A percentile compares a stretch with the other conserved stretches of the same genome.
Evolutionary conservation across 441 rosid species (phyloP).

Genomic region (Adansonia rubrostipa): DNA sequence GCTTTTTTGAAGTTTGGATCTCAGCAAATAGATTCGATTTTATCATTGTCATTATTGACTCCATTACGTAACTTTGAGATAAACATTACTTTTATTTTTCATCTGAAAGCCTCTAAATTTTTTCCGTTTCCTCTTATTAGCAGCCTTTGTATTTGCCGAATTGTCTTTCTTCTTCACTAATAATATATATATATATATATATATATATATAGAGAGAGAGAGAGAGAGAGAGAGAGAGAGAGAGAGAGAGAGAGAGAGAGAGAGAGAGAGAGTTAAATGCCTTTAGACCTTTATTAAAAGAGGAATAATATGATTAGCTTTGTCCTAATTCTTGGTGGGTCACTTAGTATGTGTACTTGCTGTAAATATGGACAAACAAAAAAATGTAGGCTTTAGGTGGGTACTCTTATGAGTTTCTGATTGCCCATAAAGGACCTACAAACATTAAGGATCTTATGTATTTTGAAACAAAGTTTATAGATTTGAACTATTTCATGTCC

Average conservation of each 20-base stretch:
- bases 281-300: background rate
- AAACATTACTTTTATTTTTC: too few species aligned
- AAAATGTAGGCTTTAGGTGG: slow-evolving; percentile 73
- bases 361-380: slow-evolving; percentile 70
- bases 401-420: slow-evolving; percentile 42
- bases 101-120: background rate
- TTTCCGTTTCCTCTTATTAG: background rate
- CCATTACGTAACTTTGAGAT: background rate
- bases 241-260: too few species aligned
- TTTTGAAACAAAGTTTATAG: background rate
- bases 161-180: too few species aligned
- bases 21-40: background rate
- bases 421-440: slow-evolving; percentile 66
- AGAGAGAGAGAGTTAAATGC: background rate
- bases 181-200: too few species aligned
- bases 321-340: slow-evolving; percentile 81
- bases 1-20: background rate
- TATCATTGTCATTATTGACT: background rate
- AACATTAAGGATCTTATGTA: slow-evolving; percentile 1
- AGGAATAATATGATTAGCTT: background rate
- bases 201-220: too few species aligned
- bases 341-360: slow-evolving; percentile 62
- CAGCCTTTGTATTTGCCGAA: background rate
- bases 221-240: too few species aligned
- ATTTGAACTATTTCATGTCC: background rate